Evolutionary conservation across 2,329 filamentous ascomycete species (phyloP), one percentile per base, ranked within the genome.

Genomic region (Rosellinia necatrix): DNA sequence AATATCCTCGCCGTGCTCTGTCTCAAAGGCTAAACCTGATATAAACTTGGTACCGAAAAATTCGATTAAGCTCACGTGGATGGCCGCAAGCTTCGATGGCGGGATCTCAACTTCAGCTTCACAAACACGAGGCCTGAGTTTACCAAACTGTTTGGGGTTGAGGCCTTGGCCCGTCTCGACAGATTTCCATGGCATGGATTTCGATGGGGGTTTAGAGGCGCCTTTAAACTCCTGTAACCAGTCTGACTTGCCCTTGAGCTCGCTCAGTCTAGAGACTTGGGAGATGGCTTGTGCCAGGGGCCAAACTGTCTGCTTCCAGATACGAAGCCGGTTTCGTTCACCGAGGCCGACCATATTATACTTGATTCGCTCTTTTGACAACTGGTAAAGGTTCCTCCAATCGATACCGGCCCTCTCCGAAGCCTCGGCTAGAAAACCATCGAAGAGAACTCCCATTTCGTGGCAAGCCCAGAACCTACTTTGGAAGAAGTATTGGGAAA

Each of bases 401-500:
- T 67, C 63, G 12, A 63, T 53, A n/a, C 59, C 48, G 8, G 35
- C 43, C 25, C 42, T 54, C 2, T 63, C 56, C 7, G 29, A 13
- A 4, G 46, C 41, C 3, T 42, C 17, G 2, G 64, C 61, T 21
- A 67, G 21, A 24, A 68, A 67, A 8, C 41, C 61, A 44, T 68
- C 66, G 17, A 68, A 68, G 17, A 62, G 52, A n/a, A 48, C 42
- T 19, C 59, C 62, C 21, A 68, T 50, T 41, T 67, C 63, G 10
- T 51, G 60, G 4, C 53, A 59, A 12, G 63, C 59, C 61, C 59
- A 68, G 49, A 68, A 68, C 15, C 65, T 59, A 32, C 63, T 66
- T 25, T 53, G 58, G 41, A 66, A 68, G 58, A 66, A 68, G 17
- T 49, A 40, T 32, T 66, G 63, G 30, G 58, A 62, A 24, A 67